Evolutionary conservation across 1,139 yeast genomes (phyloP).

Genomic region (Blastobotrys arbuscula): DNA sequence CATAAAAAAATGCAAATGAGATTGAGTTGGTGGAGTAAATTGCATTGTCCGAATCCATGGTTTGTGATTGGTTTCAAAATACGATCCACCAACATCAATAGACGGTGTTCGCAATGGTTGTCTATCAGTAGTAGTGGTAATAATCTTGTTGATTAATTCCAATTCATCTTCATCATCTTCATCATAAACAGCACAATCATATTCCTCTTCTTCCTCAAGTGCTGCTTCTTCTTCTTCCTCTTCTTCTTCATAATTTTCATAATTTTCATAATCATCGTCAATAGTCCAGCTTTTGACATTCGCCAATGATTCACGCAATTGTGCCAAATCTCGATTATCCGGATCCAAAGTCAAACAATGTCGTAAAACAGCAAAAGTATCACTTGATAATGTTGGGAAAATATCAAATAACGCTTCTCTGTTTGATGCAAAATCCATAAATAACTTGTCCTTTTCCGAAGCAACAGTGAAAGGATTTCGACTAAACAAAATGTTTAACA

Average conservation of each 20-base stretch:
- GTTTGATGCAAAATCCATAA: conserved; percentile 78
- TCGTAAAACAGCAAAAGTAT: conserved; percentile 76
- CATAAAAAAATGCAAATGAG: background rate
- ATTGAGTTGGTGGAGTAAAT: conserved; percentile 34
- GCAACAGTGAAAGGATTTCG: conserved; percentile 87
- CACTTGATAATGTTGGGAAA: conserved; percentile 83
- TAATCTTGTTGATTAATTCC: conserved; percentile 15
- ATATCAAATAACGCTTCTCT: conserved; percentile 90
- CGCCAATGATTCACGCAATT: conserved; percentile 55
- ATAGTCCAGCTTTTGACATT: conserved; percentile 68
- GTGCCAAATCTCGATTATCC: conserved; percentile 61
- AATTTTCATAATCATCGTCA: conserved; percentile 50
- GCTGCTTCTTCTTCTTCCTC: conserved; percentile 31
- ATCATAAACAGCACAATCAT: conserved; percentile 16
- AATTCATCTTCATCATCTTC: conserved; percentile 12
- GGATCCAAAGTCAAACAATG: conserved; percentile 83
- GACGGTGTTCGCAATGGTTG: conserved; percentile 41
- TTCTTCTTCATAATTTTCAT: conserved; percentile 30
- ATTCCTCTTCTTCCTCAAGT: conserved; percentile 15
- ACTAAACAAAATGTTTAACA: conserved; percentile 80
- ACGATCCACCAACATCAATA: conserved; percentile 16
- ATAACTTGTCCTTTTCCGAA: conserved; percentile 75
- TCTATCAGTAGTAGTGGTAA: conserved; percentile 33
- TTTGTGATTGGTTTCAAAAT: conserved; percentile 12
- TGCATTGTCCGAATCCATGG: conserved; percentile 35